Percentiles rank a stretch among this genome's conserved stretches.
Conservation (phyloP, 2,329 filamentous ascomycete genomes). For the Trichoderma cornu-damae region DNA sequence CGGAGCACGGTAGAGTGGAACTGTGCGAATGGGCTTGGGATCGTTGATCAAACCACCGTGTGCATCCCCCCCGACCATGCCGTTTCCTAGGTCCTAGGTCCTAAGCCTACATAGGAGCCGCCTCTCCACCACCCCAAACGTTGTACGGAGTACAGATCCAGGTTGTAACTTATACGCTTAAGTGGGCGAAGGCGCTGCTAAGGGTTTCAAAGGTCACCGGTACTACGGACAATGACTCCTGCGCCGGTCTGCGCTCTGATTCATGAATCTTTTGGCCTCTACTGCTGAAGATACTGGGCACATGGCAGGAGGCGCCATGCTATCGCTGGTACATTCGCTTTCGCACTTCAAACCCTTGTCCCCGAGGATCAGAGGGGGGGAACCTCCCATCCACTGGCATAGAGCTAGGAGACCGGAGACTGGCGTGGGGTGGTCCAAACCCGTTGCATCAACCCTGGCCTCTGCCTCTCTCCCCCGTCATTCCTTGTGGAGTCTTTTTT, state of each 20-base stretch:
- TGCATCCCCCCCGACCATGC: not conserved
- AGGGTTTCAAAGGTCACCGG: not conserved
- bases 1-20: not conserved
- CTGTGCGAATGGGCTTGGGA: slow-evolving; percentile 1
- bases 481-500: slow-evolving; percentile 12
- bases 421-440: slow-evolving; percentile 19
- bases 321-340: not conserved
- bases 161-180: not conserved
- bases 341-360: not conserved
- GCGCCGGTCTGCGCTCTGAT: not conserved
- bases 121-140: slow-evolving; percentile 16
- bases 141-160: not conserved
- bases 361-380: slow-evolving; percentile 2
- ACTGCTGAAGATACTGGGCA: not conserved
- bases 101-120: slow-evolving; percentile 15
- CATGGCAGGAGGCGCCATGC: not conserved
- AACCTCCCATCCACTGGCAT: slow-evolving; percentile 11
- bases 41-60: slow-evolving; percentile 18
- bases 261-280: not conserved
- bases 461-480: slow-evolving; percentile 15
- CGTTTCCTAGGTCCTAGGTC: not conserved
- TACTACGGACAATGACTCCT: not conserved
- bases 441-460: slow-evolving; percentile 17
- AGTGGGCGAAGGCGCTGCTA: not conserved
- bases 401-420: slow-evolving; percentile 12